Percentiles rank a stretch among this genome's conserved stretches.
Evolutionary conservation across 2,329 filamentous ascomycete species (phyloP).

Genomic region (Botryotinia convoluta): DNA sequence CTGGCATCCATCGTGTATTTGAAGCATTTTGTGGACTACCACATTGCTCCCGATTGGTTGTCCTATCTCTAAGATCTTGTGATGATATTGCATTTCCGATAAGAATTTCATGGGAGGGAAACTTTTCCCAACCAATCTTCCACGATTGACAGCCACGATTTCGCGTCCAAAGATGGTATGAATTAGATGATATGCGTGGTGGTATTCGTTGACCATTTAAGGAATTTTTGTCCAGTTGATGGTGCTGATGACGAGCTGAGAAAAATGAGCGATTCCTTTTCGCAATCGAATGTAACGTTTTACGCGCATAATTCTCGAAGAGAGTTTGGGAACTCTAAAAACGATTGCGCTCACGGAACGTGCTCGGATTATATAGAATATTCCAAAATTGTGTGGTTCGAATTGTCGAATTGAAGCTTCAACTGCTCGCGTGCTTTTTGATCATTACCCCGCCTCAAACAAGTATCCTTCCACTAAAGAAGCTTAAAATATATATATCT

Average conservation of each 20-base stretch:
- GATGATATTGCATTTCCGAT: background rate
- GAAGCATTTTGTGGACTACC: conserved; percentile 10
- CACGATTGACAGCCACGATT: background rate
- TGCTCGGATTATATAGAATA: conserved; percentile 1
- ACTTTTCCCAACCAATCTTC: background rate
- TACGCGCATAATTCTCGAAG: background rate
- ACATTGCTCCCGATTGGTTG: conserved; percentile 3
- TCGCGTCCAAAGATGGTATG: background rate
- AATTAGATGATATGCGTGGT: background rate
- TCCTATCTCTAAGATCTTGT: background rate
- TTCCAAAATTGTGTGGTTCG: background rate
- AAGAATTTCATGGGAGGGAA: conserved; percentile 5
- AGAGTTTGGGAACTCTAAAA: background rate
- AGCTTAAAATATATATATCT: background rate
- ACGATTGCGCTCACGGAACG: background rate
- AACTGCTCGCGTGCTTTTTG: background rate
- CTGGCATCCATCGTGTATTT: background rate
- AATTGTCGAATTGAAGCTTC: conserved; percentile 5
- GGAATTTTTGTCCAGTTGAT: background rate
- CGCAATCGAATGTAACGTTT: background rate
- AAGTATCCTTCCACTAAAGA: background rate
- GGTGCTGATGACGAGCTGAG: background rate
- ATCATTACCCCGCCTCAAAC: background rate
- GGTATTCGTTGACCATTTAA: background rate
- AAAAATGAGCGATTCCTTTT: background rate